Conservation (phyloP, 352 stramenopile genomes). For the Pythium dissimile region DNA sequence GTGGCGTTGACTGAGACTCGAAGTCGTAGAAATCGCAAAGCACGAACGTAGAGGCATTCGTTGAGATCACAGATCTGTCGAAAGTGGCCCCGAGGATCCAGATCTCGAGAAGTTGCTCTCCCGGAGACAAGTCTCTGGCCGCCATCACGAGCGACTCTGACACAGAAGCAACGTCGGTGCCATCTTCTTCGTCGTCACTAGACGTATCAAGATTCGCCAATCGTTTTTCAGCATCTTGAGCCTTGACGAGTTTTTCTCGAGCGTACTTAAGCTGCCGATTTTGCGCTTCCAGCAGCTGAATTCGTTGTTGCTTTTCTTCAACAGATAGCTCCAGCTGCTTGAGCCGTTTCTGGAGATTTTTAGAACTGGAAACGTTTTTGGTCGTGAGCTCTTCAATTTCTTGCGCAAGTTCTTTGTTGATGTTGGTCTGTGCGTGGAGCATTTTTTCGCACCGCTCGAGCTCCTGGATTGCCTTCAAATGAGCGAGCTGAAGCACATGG, state of each 20-base stretch:
- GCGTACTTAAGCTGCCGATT: conserved; percentile 84
- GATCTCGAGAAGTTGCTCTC: conserved; percentile 91
- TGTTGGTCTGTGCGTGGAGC: conserved; percentile 92
- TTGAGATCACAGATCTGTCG: conserved; percentile 56
- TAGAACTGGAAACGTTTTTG: conserved; percentile 64
- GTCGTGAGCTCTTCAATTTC: conserved; percentile 89
- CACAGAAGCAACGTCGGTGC: conserved; percentile 45
- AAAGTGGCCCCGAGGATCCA: conserved; percentile 78
- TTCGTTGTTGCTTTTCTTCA: conserved; percentile 77
- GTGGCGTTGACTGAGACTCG: conserved; percentile 89
- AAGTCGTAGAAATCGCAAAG: conserved; percentile 95
- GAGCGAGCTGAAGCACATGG: conserved; percentile 86
- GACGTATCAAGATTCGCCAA: conserved; percentile 25
- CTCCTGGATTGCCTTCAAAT: conserved; percentile 89
- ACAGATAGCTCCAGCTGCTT: conserved; percentile 84
- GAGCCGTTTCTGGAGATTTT: conserved; percentile 72
- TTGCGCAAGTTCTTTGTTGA: conserved; percentile 90
- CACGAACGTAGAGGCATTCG: conserved; percentile 86
- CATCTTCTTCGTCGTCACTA: conserved; percentile 35
- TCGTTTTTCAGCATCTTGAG: conserved; percentile 20
- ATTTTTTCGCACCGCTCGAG: conserved; percentile 92
- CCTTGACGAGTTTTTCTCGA: conserved; percentile 38
- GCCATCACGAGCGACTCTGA: conserved; percentile 69
- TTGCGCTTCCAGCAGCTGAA: conserved; percentile 85
- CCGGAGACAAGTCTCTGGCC: conserved; percentile 54